Percentiles rank a stretch among this genome's conserved stretches.
phyloP scores from a whole-genome alignment of 352 stramenopile species.

The Phytophthora pluvialis region DNA sequence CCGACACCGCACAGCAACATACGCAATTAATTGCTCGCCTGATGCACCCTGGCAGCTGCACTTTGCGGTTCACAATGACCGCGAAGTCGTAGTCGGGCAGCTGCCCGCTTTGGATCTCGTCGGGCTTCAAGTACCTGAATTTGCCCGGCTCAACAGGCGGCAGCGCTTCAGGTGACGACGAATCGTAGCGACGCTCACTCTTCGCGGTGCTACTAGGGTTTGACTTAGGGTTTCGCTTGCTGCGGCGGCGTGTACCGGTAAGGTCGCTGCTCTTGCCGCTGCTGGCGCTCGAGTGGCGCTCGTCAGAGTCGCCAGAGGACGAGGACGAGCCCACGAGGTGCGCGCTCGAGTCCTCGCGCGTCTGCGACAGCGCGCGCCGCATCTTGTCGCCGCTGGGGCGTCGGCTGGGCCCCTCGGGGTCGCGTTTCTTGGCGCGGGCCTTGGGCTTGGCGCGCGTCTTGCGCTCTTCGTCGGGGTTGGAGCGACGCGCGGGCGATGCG shows the following conservation, averaged over 20 bases:
- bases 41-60: constrained; percentile 49
- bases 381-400: constrained; percentile 7
- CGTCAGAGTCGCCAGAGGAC: constrained; percentile 32
- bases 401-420: constrained; percentile 11
- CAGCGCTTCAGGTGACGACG: constrained; percentile 38
- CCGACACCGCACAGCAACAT: constrained; percentile 42
- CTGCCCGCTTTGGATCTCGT: constrained; percentile 71
- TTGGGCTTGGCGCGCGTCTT: constrained; percentile 18
- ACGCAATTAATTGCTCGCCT: constrained; percentile 33
- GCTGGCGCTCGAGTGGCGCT: constrained; percentile 29
- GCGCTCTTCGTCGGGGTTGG: constrained; percentile 5
- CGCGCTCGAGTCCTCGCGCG: constrained; percentile 62
- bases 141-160: constrained; percentile 39
- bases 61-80: constrained; percentile 77
- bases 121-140: constrained; percentile 84
- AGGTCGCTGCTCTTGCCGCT: constrained; percentile 13
- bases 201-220: constrained; percentile 4
- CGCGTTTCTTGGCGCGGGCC: constrained; percentile 19
- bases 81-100: constrained; percentile 80
- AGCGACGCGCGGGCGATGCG: background rate
- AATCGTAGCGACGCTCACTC: constrained; percentile 24
- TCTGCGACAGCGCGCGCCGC: constrained; percentile 7
- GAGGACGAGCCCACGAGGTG: constrained; percentile 55
- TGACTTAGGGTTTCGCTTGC: constrained; percentile 19
- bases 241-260: constrained; percentile 10